Evolutionary conservation across 495 filamentous ascomycete species (phyloP).

Genomic region (Antarctomyces pellizariae): DNA sequence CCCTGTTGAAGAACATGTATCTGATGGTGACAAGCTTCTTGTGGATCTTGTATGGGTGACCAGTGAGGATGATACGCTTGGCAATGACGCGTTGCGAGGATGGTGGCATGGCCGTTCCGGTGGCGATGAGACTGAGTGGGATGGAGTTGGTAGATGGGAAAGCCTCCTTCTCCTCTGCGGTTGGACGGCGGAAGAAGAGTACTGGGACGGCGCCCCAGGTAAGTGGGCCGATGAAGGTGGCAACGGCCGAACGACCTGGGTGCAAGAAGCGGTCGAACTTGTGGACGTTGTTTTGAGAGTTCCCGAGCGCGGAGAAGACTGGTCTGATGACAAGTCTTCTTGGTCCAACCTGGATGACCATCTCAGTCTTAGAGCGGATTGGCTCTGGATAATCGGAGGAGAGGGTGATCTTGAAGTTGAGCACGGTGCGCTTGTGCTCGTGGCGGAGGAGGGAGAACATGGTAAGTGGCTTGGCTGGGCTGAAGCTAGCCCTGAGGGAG

Average conservation of each 20-base stretch:
- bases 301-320: constrained; percentile 62
- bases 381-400: constrained; percentile 44
- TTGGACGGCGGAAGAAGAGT: constrained; percentile 53
- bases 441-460: constrained; percentile 76
- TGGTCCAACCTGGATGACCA: constrained; percentile 74
- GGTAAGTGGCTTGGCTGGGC: constrained; percentile 32
- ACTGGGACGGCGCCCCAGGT: constrained; percentile 81
- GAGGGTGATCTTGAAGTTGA: constrained; percentile 70
- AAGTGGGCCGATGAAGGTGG: constrained; percentile 70
- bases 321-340: constrained; percentile 72
- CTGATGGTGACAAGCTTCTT: constrained; percentile 86
- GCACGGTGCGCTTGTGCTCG: constrained; percentile 75
- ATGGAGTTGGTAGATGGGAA: constrained; percentile 13
- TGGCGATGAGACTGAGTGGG: constrained; percentile 48
- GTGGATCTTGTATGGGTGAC: constrained; percentile 96
- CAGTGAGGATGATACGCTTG: constrained; percentile 83
- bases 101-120: constrained; percentile 62
- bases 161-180: constrained; percentile 11
- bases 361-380: constrained; percentile 69
- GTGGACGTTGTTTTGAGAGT: constrained; percentile 82
- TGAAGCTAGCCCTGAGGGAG: constrained; percentile 27
- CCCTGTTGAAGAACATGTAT: constrained; percentile 97
- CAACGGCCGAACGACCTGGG: constrained; percentile 75
- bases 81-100: constrained; percentile 64
- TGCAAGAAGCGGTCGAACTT: constrained; percentile 89